Conservation (phyloP, 352 stramenopile species). For the Globisporangium abappressorium region DNA sequence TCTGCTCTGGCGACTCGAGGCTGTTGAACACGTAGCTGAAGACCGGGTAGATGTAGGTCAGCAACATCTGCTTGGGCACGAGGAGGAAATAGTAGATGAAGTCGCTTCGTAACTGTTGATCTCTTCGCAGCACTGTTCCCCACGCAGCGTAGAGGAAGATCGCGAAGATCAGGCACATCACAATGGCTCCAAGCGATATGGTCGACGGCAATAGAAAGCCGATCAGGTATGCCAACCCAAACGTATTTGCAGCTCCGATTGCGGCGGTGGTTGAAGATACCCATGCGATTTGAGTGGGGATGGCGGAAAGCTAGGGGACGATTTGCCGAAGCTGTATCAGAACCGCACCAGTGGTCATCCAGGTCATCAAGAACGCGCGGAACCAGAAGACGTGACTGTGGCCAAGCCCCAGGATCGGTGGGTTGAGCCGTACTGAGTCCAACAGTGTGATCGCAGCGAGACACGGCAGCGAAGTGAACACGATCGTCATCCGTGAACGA, state of each 20-base stretch:
- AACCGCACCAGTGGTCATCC: neutral
- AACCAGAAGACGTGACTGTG: slow-evolving; percentile 9
- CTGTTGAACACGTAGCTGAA: slow-evolving; percentile 31
- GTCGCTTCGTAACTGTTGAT: neutral
- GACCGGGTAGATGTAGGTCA: slow-evolving; percentile 26
- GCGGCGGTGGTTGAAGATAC: slow-evolving; percentile 6
- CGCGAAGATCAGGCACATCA: neutral
- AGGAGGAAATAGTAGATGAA: slow-evolving; percentile 8
- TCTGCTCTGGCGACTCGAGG: neutral
- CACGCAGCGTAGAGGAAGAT: neutral
- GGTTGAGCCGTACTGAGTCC: slow-evolving; percentile 9
- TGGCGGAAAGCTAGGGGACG: slow-evolving; percentile 6
- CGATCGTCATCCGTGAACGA: neutral
- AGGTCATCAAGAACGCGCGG: slow-evolving; percentile 6
- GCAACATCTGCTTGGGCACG: slow-evolving; percentile 11
- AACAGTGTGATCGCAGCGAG: slow-evolving; percentile 7
- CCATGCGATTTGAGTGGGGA: neutral
- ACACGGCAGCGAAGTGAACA: slow-evolving; percentile 15
- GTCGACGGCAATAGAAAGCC: slow-evolving; percentile 36
- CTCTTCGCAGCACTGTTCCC: neutral
- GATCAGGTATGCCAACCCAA: slow-evolving; percentile 11
- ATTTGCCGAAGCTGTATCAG: neutral
- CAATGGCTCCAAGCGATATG: slow-evolving; percentile 5
- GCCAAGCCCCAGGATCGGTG: neutral
- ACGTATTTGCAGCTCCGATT: neutral